These are phyloP conservation scores for Tolypocladium sp. DNA, from an alignment of 2,329 filamentous ascomycete genomes.

Conservation along the genomic window DNA sequence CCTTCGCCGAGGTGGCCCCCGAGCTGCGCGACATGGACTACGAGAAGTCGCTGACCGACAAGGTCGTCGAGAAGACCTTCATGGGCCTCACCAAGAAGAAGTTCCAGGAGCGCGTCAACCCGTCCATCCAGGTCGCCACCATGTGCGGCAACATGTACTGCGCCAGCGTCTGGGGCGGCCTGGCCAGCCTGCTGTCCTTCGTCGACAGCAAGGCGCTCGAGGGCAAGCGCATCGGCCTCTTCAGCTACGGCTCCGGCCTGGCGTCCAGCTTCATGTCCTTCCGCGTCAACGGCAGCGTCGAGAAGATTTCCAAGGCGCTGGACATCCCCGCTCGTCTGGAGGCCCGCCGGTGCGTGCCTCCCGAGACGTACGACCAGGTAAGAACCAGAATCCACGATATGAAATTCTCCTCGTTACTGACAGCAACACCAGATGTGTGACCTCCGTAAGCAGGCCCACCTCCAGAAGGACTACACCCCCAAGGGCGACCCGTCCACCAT, in stretches of 20 bases:
- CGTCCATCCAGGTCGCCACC: constrained; percentile 66
- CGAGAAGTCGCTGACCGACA: constrained; percentile 69
- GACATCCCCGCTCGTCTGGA: constrained; percentile 62
- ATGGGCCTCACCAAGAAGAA: constrained; percentile 78
- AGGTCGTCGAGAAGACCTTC: constrained; percentile 79
- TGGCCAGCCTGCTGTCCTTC: constrained; percentile 60
- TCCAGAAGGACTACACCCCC: constrained; percentile 71
- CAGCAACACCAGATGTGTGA: constrained; percentile 56
- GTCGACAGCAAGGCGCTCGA: constrained; percentile 53
- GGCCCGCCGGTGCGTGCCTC: constrained; percentile 55
- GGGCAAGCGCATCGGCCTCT: constrained; percentile 66
- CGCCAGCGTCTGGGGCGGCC: constrained; percentile 66
- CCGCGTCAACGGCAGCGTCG: constrained; percentile 62
- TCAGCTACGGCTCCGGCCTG: constrained; percentile 73
- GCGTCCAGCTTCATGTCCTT: constrained; percentile 65
- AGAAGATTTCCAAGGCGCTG: constrained; percentile 56
- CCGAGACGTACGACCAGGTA: constrained; percentile 65
- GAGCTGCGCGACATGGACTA: constrained; percentile 74
- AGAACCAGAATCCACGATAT: too few species aligned
- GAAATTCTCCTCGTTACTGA: too few species aligned
- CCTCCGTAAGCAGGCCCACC: constrained; percentile 72
- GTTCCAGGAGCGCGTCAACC: constrained; percentile 68
- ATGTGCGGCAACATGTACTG: constrained; percentile 65
- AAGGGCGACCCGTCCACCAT: constrained; percentile 60
- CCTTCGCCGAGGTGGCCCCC: constrained; percentile 65